Percentiles rank a stretch among this genome's conserved stretches.
Evolutionary conservation across 208 protist species (phyloP).

Genomic region (Histomonas meleagridis): DNA sequence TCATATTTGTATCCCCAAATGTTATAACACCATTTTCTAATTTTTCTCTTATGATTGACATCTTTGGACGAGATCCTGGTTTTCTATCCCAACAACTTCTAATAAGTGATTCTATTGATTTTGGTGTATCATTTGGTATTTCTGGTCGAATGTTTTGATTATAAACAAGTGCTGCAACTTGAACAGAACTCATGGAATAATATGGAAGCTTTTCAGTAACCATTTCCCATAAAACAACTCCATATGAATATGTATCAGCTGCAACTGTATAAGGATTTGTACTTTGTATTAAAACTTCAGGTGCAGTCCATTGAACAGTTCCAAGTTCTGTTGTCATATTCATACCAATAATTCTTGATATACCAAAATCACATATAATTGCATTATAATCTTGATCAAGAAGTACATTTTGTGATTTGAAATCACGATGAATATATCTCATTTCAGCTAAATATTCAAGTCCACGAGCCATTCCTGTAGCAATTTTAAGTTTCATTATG

Average conservation of each 20-base stretch:
- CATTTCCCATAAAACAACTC: not conserved
- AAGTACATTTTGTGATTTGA: conserved; percentile 27
- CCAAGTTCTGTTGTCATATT: conserved; percentile 15
- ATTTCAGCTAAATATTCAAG: conserved; percentile 2
- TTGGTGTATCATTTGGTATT: not conserved
- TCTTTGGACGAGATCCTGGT: not conserved
- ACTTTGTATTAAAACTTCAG: not conserved
- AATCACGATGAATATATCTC: not conserved
- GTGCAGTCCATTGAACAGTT: not conserved
- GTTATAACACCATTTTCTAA: too few relatives aligned
- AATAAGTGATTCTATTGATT: not conserved
- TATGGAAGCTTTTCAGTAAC: not conserved
- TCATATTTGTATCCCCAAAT: too few relatives aligned
- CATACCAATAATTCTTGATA: not conserved
- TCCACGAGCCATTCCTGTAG: not conserved
- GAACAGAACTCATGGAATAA: not conserved
- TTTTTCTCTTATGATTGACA: not conserved
- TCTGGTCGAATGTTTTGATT: not conserved
- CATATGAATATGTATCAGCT: conserved; percentile 5
- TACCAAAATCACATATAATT: not conserved
- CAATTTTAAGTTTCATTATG: not conserved
- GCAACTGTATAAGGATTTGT: not conserved
- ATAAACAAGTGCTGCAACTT: not conserved
- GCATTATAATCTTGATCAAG: not conserved
- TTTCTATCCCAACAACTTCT: not conserved